Conservation (phyloP, 768 basidiomycete species). For the Nidularia pulvinata region DNA sequence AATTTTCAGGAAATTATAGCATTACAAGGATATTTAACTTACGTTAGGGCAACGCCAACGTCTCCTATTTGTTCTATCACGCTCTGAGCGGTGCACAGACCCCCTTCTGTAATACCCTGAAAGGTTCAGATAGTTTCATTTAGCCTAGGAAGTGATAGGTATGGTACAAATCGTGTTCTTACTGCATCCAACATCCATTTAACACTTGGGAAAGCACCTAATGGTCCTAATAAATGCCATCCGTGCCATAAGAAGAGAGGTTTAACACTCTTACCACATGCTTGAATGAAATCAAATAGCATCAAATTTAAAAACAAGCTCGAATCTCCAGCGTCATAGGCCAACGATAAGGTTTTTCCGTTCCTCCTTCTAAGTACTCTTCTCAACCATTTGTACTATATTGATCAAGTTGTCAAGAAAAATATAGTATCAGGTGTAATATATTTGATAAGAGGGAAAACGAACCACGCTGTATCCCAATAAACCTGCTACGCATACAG, state of each 20-base stretch:
- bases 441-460: too few relatives aligned
- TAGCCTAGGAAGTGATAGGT: neutral
- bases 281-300: constrained; percentile 37
- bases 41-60: constrained; percentile 29
- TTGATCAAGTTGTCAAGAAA: too few relatives aligned
- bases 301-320: constrained; percentile 41
- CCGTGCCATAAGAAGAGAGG: neutral
- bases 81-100: constrained; percentile 34
- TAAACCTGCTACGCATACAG: too few relatives aligned
- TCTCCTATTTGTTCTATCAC: constrained; percentile 36
- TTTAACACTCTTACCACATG: constrained; percentile 14
- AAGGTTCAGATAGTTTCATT: neutral
- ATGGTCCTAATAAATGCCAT: neutral
- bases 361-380: too few relatives aligned
- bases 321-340: constrained; percentile 14
- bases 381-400: too few relatives aligned
- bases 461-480: too few relatives aligned
- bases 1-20: neutral
- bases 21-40: constrained; percentile 15
- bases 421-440: too few relatives aligned
- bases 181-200: constrained; percentile 27
- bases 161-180: neutral
- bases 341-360: too few relatives aligned
- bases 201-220: constrained; percentile 30
- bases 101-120: constrained; percentile 21